Conservation (phyloP, 306 rosid genomes). For the Gastrolobium villosum region DNA sequence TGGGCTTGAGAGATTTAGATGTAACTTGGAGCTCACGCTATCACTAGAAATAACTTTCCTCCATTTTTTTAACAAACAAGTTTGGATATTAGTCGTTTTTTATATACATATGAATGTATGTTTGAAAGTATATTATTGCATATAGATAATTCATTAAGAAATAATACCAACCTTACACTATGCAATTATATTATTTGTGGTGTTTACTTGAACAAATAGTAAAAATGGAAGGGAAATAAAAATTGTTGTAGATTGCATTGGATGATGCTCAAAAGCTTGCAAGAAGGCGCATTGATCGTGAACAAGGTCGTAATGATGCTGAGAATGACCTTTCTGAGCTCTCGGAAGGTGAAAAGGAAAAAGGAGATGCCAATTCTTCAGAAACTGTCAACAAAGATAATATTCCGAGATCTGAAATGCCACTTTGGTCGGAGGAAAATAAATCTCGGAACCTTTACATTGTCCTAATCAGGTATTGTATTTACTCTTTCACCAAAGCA, state of each 20-base stretch:
- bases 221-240: not conserved
- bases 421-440: slow-evolving; percentile 68
- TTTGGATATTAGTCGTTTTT: not conserved
- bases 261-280: slow-evolving; percentile 68
- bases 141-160: too few species aligned
- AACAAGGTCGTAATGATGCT: slow-evolving; percentile 75
- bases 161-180: too few species aligned
- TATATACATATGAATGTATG: too few species aligned
- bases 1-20: too few species aligned
- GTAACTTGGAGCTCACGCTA: not conserved
- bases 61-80: not conserved
- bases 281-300: slow-evolving; percentile 62
- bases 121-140: too few species aligned
- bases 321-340: slow-evolving; percentile 79
- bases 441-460: slow-evolving; percentile 69
- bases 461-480: slow-evolving; percentile 68
- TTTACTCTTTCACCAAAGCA: slow-evolving; percentile 15
- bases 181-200: not conserved
- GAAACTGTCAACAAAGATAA: slow-evolving; percentile 56
- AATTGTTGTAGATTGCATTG: slow-evolving; percentile 68
- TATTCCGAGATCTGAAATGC: slow-evolving; percentile 59
- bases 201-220: not conserved
- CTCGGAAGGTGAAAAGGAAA: slow-evolving; percentile 86
- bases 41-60: not conserved
- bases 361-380: slow-evolving; percentile 51